Evolutionary conservation across 148 eudicot species (phyloP).

Genomic region (Diospyros lotus): DNA sequence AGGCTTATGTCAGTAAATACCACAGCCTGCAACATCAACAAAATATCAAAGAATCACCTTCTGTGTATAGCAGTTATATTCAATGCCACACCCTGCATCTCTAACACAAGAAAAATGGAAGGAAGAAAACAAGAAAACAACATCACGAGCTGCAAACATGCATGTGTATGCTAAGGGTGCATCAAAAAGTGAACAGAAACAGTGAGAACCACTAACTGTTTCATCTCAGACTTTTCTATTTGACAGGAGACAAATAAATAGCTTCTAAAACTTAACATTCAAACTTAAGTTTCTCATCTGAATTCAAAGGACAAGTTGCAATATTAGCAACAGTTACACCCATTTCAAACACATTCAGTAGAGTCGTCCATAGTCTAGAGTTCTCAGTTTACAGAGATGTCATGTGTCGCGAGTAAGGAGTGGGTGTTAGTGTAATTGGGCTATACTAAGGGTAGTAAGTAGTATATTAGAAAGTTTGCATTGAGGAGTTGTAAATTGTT

Average conservation of each 20-base stretch:
- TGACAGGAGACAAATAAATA: not conserved
- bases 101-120: not conserved
- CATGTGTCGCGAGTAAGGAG: too few relatives aligned
- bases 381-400: too few relatives aligned
- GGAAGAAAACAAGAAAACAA: not conserved
- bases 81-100: too few relatives aligned
- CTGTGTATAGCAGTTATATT: not conserved
- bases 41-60: not conserved
- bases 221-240: not conserved
- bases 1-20: conserved; percentile 54
- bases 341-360: too few relatives aligned
- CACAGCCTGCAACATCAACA: conserved; percentile 46
- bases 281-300: not conserved
- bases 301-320: not conserved
- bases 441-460: too few relatives aligned
- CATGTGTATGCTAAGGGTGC: not conserved
- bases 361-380: too few relatives aligned
- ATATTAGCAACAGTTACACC: not conserved
- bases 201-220: not conserved
- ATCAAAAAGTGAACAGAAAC: not conserved
- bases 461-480: too few relatives aligned
- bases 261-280: not conserved
- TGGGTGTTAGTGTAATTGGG: too few relatives aligned
- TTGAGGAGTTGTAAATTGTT: too few relatives aligned
- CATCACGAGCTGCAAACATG: not conserved